Percentiles rank a stretch among this genome's conserved stretches.
These are phyloP conservation scores for Vigna nakashimae DNA, from an alignment of 306 rosid species.

Conservation along the genomic window DNA sequence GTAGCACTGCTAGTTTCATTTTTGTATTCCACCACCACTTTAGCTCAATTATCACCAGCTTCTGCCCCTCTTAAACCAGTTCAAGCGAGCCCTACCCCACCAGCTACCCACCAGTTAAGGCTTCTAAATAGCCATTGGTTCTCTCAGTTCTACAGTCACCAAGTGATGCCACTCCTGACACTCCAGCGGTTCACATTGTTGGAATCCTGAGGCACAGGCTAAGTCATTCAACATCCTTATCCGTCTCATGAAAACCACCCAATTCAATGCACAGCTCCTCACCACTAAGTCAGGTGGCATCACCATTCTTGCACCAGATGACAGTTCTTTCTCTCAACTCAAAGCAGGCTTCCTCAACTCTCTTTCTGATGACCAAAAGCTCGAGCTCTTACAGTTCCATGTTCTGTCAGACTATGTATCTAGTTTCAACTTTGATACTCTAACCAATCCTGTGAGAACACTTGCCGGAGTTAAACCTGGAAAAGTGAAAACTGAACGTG, in stretches of 20 bases:
- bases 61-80: conserved; percentile 45
- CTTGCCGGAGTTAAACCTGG: conserved; percentile 63
- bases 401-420: conserved; percentile 58
- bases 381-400: conserved; percentile 46
- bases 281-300: too few relatives aligned
- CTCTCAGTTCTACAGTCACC: conserved; percentile 53
- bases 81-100: not conserved
- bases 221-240: too few relatives aligned
- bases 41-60: conserved; percentile 55
- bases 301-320: too few relatives aligned
- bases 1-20: conserved; percentile 17
- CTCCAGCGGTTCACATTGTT: not conserved
- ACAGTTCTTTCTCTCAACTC: too few relatives aligned
- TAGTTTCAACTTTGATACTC: conserved; percentile 62
- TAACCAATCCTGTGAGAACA: conserved; percentile 69
- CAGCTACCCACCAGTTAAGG: conserved; percentile 9
- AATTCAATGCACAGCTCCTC: too few relatives aligned
- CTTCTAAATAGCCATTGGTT: conserved; percentile 50
- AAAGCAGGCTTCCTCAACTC: too few relatives aligned
- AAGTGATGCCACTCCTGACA: conserved; percentile 45
- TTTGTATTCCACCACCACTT: conserved; percentile 31
- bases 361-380: too few relatives aligned
- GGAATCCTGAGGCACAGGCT: too few relatives aligned
- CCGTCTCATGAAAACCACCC: too few relatives aligned
- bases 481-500: conserved; percentile 60